These are phyloP conservation scores for Dryadomyces quercivorus DNA, from an alignment of 2,329 filamentous ascomycete species.

Conservation along the genomic window DNA sequence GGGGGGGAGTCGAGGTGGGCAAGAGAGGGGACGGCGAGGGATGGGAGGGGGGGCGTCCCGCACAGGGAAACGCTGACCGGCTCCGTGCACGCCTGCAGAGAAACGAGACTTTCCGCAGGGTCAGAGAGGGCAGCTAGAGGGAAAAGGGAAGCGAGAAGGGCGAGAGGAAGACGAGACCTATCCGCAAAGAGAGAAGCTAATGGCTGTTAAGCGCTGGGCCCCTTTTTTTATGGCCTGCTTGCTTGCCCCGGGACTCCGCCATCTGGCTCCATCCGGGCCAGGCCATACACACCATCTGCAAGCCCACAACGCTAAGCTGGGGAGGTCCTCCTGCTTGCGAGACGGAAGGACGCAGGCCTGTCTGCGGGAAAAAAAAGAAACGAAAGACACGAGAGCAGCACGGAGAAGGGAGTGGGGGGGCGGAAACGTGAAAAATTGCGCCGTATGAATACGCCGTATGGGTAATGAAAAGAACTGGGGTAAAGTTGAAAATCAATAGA, in stretches of 20 bases:
- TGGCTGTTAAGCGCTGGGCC: neutral
- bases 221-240: neutral
- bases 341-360: neutral
- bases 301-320: slow-evolving; percentile 5
- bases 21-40: neutral
- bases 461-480: no score
- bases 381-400: neutral
- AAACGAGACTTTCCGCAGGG: neutral
- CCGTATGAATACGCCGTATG: no score
- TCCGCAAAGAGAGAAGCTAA: neutral
- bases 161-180: neutral
- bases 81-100: slow-evolving; percentile 1
- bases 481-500: no score
- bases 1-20: neutral
- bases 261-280: neutral
- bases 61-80: neutral
- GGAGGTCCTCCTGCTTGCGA: neutral
- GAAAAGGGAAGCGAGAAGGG: neutral
- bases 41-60: neutral
- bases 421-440: neutral
- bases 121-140: neutral
- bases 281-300: neutral
- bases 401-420: no score
- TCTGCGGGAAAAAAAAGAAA: neutral
- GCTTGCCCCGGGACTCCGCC: neutral